Percentiles rank a stretch among this genome's conserved stretches.
These are phyloP conservation scores for Handroanthus guayacan DNA, from an alignment of 257 asterid genomes.

Conservation along the genomic window DNA sequence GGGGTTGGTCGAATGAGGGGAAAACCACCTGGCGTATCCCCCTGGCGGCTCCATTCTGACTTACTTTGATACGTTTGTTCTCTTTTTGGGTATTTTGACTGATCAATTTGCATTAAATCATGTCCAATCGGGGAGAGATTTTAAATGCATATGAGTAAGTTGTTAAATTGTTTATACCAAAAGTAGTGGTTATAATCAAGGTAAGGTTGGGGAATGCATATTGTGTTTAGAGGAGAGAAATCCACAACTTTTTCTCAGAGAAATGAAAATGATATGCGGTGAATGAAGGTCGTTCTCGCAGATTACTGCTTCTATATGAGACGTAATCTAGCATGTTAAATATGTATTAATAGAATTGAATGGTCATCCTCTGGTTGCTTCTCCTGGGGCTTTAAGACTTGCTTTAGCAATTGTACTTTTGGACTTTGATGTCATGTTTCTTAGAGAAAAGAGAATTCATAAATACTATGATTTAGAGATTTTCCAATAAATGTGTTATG, in stretches of 20 bases:
- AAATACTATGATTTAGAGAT: not conserved
- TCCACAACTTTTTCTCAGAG: not conserved
- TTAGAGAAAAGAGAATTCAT: no score
- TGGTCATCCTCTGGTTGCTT: no score
- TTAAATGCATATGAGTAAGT: not conserved
- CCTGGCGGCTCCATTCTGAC: no score
- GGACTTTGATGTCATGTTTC: constrained; percentile 7
- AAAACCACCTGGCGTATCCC: no score
- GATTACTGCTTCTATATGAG: not conserved
- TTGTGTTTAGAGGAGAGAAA: not conserved
- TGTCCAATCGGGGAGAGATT: no score
- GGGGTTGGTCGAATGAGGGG: no score
- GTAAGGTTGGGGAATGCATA: not conserved
- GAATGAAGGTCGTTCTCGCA: not conserved
- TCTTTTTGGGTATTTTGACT: no score
- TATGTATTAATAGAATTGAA: no score
- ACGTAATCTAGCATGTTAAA: no score
- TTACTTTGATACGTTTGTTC: no score
- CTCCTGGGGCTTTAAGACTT: no score
- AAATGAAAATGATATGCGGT: not conserved
- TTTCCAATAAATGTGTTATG: not conserved
- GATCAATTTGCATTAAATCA: no score
- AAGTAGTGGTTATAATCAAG: not conserved
- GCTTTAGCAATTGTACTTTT: not conserved
- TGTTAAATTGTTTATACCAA: not conserved